Base-by-base conservation (phyloP, 1,139 yeast species). In the Geotrichum carabidarum region DNA sequence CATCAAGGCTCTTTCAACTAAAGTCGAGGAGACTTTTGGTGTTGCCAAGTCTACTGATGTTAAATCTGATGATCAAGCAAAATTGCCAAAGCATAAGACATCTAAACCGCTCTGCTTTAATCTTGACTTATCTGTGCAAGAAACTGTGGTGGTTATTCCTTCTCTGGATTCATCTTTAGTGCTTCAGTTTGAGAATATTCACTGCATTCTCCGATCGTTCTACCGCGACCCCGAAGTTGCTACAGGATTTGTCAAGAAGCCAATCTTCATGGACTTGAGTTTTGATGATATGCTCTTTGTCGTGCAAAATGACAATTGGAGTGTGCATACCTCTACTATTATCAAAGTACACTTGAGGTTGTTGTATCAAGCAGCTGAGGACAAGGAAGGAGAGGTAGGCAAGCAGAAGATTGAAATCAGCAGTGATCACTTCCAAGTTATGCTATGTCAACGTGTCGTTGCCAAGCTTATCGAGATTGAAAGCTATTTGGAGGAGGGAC, bases 361-460 rank as follows among this genome's bases (percentile, higher is more conserved):
- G 18, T 51, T 14, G 35, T 58, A 38, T 50, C 50, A 2, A 36
- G 50, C 40, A 40, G 50, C 31, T 40, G 56, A 42, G 17, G 51
- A 55, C 14, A 34, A 53, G 2, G 54, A 55, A 0, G 50, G 50
- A 3, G 27, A 22, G 27, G 4, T 22, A 3, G 46, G 50, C 3
- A 51, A 52, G 30, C 56, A 59, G 7, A 55, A 58, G 2, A 48
- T 64, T 34, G 60, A 63, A 18, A 53, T 63, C 18, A 56, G 59
- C n/a, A 62, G 67, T 48, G 62, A 65, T 14, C 61, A 57, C 43
- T 55, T 61, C 22, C 57, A 57, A 1, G 43, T 63, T 9, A 60
- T 59, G 32, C 54, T 64, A 4, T 62, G 63, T 22, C 68, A 67
- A 4, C 60, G 60, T 1, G 55, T 63, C 1, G 57, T 62, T 7